phyloP scores from a whole-genome alignment of 768 basidiomycete species.

The Candolleomyces eurysporus region DNA sequence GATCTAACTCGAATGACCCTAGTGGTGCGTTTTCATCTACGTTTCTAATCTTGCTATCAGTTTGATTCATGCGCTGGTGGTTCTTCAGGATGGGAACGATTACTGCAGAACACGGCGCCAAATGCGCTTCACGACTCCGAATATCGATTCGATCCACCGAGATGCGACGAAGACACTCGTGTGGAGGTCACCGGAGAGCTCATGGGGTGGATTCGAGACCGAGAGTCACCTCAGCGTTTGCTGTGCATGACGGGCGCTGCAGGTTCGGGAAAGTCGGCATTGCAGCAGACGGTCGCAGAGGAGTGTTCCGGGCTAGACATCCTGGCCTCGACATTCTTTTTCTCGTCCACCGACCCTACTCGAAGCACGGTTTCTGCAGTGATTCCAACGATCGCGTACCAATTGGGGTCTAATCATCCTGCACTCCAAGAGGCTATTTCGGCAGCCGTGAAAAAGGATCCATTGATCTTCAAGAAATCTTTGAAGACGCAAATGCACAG shows the following conservation, averaged over 20 bases:
- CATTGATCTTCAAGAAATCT: neutral
- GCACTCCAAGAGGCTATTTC: neutral
- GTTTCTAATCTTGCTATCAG: no score
- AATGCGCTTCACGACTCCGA: slow-evolving; percentile 3
- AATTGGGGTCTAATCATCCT: neutral
- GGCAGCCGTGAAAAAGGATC: neutral
- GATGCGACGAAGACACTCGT: slow-evolving; percentile 4
- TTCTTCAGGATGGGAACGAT: neutral
- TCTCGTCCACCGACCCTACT: neutral
- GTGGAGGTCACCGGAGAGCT: neutral
- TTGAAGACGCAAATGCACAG: slow-evolving; percentile 6
- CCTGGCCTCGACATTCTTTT: slow-evolving; percentile 5
- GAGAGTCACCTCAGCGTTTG: neutral
- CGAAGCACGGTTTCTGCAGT: neutral
- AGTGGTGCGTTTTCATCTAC: no score
- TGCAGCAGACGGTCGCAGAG: neutral
- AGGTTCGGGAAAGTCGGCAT: slow-evolving; percentile 4
- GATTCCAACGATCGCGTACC: slow-evolving; percentile 12
- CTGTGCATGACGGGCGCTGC: slow-evolving; percentile 7
- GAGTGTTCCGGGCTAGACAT: neutral
- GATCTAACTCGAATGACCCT: no score
- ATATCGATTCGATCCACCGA: neutral
- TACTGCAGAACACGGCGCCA: neutral
- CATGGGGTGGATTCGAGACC: neutral
- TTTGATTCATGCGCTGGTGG: no score